Evolutionary conservation across 2,329 filamentous ascomycete species (phyloP).

Genomic region (Aspergillus ustus): DNA sequence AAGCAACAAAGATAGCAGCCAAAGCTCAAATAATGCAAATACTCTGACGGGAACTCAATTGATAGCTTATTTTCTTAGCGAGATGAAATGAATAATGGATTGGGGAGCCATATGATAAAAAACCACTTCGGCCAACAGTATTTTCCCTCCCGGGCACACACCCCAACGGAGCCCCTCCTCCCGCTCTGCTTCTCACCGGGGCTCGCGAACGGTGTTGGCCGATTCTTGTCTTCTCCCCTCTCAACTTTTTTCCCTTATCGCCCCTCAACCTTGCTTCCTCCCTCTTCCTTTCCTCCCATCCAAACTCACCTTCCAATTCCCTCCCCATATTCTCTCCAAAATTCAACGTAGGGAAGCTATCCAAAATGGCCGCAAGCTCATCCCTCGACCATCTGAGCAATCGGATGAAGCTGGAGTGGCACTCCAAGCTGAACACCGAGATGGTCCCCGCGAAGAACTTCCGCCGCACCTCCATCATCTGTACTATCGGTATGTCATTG

Average conservation of each 20-base stretch:
- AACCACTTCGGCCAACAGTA: slow-evolving; percentile 38
- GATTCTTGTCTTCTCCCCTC: slow-evolving; percentile 11
- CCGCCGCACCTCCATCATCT: slow-evolving; percentile 96
- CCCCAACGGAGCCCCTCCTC: slow-evolving; percentile 22
- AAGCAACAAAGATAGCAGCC: slow-evolving; percentile 3
- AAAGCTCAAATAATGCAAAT: slow-evolving; percentile 5
- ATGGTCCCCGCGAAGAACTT: slow-evolving; percentile 86
- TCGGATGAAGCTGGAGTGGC: slow-evolving; percentile 73
- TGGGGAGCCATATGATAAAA: slow-evolving; percentile 32
- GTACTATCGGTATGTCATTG: slow-evolving; percentile 79
- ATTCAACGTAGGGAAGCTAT: slow-evolving; percentile 17
- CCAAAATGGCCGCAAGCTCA: slow-evolving; percentile 70
- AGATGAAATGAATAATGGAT: slow-evolving; percentile 19
- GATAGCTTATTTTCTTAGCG: slow-evolving; percentile 7
- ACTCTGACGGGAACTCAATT: background rate
- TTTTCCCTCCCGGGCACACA: slow-evolving; percentile 40
- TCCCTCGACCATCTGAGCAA: slow-evolving; percentile 85
- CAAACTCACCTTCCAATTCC: slow-evolving; percentile 16
- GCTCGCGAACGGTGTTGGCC: slow-evolving; percentile 6
- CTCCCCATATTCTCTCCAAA: slow-evolving; percentile 11
- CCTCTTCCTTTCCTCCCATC: slow-evolving; percentile 10
- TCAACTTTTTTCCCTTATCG: slow-evolving; percentile 28
- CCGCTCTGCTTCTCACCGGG: slow-evolving; percentile 19
- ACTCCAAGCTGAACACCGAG: slow-evolving; percentile 83
- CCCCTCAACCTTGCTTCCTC: slow-evolving; percentile 12